Evolutionary conservation across 1,284 basidiomycete genomes (phyloP).

Genomic region (Vanrija sp.): DNA sequence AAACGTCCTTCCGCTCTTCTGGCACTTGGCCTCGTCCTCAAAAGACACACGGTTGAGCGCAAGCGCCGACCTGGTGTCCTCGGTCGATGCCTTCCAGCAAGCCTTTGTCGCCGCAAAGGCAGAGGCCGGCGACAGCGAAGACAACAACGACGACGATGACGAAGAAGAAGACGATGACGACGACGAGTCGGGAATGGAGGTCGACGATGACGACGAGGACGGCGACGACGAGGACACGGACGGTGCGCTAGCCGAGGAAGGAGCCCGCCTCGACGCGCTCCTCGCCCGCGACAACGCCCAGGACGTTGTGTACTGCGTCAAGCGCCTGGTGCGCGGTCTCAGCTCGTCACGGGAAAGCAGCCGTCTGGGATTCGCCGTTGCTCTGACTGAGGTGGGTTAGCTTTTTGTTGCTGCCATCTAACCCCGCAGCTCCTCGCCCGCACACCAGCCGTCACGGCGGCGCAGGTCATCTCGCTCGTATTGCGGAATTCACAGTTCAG

Average conservation of each 20-base stretch:
- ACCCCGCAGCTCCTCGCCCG: conserved; percentile 67
- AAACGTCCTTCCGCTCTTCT: conserved; percentile 74
- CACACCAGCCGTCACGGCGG: conserved; percentile 71
- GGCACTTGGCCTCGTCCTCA: conserved; percentile 81
- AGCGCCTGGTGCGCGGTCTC: conserved; percentile 76
- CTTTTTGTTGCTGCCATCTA: background rate
- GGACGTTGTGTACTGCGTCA: conserved; percentile 84
- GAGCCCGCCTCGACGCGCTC: conserved; percentile 41
- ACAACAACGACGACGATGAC: conserved; percentile 43
- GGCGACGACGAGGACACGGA: conserved; percentile 48
- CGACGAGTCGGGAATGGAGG: conserved; percentile 50
- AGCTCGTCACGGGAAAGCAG: conserved; percentile 90
- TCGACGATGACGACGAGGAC: conserved; percentile 52
- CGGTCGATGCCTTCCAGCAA: conserved; percentile 77
- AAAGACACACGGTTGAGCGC: conserved; percentile 77
- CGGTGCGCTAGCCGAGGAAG: conserved; percentile 49
- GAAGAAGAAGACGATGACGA: conserved; percentile 56
- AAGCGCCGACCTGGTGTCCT: conserved; percentile 73
- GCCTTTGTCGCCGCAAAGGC: conserved; percentile 51
- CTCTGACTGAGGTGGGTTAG: conserved; percentile 78
- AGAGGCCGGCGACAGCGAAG: conserved; percentile 24
- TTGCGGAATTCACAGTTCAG: conserved; percentile 64
- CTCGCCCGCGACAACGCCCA: conserved; percentile 66
- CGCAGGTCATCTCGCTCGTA: conserved; percentile 70
- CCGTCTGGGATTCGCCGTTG: conserved; percentile 89